These are phyloP conservation scores for Capsella rubella DNA, from an alignment of 441 rosid species.

Conservation along the genomic window DNA sequence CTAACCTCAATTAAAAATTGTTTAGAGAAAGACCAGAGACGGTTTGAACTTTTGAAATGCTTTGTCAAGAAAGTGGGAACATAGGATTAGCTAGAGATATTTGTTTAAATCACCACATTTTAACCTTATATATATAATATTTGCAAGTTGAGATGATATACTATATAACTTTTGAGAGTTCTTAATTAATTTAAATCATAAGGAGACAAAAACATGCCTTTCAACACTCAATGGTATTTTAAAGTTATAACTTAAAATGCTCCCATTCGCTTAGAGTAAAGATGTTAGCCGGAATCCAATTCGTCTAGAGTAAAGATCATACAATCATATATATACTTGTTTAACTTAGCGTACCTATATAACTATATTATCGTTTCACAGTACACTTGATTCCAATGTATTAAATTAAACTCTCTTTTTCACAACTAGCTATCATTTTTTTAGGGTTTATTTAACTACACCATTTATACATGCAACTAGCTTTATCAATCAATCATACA, in stretches of 20 bases:
- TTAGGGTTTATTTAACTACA: neutral
- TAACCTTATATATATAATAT: neutral
- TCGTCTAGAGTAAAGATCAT: slow-evolving; percentile 14
- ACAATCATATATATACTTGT: neutral
- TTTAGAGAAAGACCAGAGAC: neutral
- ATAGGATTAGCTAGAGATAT: neutral
- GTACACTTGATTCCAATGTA: slow-evolving; percentile 16
- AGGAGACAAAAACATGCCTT: slow-evolving; percentile 27
- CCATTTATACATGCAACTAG: neutral
- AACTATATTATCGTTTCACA: slow-evolving; percentile 14
- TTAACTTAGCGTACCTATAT: neutral
- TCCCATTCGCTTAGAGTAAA: slow-evolving; percentile 26
- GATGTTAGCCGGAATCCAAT: slow-evolving; percentile 12
- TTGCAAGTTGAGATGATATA: slow-evolving; percentile 24
- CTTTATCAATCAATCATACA: neutral
- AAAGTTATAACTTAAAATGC: neutral
- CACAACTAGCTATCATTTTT: neutral
- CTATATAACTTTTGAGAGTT: neutral
- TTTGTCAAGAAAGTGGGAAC: slow-evolving; percentile 27
- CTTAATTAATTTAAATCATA: slow-evolving; percentile 1
- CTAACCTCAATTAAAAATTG: slow-evolving; percentile 2
- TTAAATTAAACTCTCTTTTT: neutral
- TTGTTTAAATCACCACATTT: neutral
- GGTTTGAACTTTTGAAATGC: neutral
- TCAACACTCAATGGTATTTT: slow-evolving; percentile 22